Base-by-base conservation (phyloP, 306 rosid species). In the Chamaecrista fasciculata region DNA sequence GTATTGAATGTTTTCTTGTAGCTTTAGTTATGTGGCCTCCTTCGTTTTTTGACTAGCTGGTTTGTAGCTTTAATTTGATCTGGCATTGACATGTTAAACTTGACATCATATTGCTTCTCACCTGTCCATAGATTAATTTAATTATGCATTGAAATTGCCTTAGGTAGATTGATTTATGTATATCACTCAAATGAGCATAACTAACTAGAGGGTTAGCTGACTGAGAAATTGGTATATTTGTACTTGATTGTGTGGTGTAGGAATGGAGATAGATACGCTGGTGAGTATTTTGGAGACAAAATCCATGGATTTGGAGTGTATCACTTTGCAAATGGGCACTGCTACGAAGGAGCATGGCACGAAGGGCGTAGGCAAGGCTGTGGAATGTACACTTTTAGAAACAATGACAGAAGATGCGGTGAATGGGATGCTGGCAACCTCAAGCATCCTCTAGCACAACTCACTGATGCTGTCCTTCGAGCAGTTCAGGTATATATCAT, bases 291-390 rank as follows among this genome's bases (percentile, higher is more conserved):
- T 61, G 99, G 97, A 16, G 99, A 95, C 86, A 95, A 86, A 77
- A 87, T 95, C 63, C 99, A 95, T 76, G 99, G 97, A 77, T 95
- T 95, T 72, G 99, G 99, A 7, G 83, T 89, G n/a, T 95, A 95
- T 74, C 92, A 89, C 70, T 95, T 95, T 77, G 95, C 92, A 15
- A 91, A 95, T 50, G 96, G 96, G 12, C 99, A 95, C 76, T 89
- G 95, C 50, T 95, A 95, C 2, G 99, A 91, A 63, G 99, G 99
- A 3, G 92, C 97, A 3, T 95, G 99, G 99, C 97, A 95, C 31
- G 99, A 95, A 62, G 97, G 99, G 15, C 85, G 92, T 0, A 87
- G 89, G 74, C 99, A 91, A 78, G 99, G 97, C 26, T 80, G 79
- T 5, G 99, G 99, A 16, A 78, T 71, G 58, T 95, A 95, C 48